phyloP scores from a whole-genome alignment of 306 rosid species.

The Cucurbita maxima region DNA sequence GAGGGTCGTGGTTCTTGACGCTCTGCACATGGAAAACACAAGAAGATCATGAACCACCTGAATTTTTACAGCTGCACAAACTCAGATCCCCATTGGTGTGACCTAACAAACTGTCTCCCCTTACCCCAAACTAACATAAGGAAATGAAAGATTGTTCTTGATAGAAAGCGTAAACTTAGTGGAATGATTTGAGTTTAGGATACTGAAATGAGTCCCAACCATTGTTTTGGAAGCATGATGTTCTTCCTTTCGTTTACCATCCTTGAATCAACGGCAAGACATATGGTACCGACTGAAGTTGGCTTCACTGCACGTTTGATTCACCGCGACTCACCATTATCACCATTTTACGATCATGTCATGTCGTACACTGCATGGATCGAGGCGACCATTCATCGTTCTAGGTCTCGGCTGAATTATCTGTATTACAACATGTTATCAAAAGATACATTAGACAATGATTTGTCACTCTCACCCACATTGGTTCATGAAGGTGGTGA shows the following conservation, averaged over 20 bases:
- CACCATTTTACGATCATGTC: constrained; percentile 9
- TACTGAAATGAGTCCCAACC: neutral
- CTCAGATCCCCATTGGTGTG: neutral
- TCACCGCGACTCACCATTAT: constrained; percentile 14
- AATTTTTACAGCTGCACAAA: neutral
- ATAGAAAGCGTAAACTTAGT: neutral
- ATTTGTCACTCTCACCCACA: neutral
- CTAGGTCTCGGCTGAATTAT: neutral
- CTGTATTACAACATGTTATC: neutral
- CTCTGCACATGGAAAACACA: neutral
- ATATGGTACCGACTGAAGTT: neutral
- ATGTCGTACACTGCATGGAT: constrained; percentile 1
- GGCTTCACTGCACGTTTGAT: neutral
- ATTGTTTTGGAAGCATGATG: neutral
- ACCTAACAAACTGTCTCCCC: neutral
- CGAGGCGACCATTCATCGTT: neutral
- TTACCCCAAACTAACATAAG: neutral
- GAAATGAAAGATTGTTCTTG: neutral
- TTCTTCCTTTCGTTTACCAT: neutral
- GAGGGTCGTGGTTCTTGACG: no score
- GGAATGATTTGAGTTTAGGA: neutral
- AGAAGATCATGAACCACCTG: neutral
- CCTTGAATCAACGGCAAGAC: neutral
- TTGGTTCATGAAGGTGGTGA: neutral
- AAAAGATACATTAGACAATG: neutral